These are phyloP conservation scores for Neocallimastix lanati DNA, from an alignment of 192 early-diverging fungal genomes.

Conservation along the genomic window DNA sequence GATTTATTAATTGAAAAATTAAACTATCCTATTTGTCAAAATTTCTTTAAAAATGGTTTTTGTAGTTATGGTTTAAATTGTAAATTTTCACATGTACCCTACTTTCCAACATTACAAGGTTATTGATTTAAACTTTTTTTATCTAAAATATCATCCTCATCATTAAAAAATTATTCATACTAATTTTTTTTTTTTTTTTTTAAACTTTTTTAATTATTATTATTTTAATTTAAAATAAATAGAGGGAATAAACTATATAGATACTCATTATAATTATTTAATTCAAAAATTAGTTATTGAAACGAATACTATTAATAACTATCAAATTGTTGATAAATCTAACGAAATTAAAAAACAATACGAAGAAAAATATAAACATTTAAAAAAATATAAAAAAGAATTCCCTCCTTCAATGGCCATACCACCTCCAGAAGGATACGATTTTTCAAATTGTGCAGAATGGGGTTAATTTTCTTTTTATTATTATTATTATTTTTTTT, in stretches of 20 bases:
- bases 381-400: not conserved
- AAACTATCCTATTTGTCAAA: not conserved
- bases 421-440: not conserved
- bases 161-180: no score
- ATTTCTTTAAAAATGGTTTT: not conserved
- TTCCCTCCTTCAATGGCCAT: not conserved
- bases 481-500: not conserved
- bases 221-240: not conserved
- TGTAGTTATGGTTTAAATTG: not conserved
- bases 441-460: not conserved
- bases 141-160: no score
- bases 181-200: no score
- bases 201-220: no score
- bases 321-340: not conserved
- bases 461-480: not conserved
- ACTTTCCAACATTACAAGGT: not conserved
- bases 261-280: not conserved
- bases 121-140: no score
- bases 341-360: not conserved
- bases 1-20: not conserved
- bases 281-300: not conserved
- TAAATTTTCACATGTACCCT: not conserved
- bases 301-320: not conserved
- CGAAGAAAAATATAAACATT: not conserved
- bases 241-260: not conserved